These are phyloP conservation scores for Zymoseptoria crescenta DNA, from an alignment of 2,329 filamentous ascomycete species.

Conservation along the genomic window DNA sequence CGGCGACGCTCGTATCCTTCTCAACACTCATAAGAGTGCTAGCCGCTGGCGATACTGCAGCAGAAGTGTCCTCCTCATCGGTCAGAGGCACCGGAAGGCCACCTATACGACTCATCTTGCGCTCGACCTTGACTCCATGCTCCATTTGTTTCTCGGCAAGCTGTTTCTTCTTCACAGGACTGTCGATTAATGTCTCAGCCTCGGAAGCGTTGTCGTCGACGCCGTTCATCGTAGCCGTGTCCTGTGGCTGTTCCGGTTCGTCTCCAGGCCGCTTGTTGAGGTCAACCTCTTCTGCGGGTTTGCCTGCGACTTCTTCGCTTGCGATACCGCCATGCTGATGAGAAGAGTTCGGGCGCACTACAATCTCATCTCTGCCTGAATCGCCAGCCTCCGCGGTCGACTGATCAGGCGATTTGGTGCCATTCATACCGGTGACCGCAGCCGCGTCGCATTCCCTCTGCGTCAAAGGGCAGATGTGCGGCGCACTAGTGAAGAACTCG, in stretches of 20 bases:
- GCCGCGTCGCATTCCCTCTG: slow-evolving; percentile 8
- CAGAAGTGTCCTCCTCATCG: slow-evolving; percentile 26
- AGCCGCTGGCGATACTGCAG: slow-evolving; percentile 22
- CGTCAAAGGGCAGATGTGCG: neutral
- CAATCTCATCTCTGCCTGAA: slow-evolving; percentile 3
- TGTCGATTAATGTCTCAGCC: slow-evolving; percentile 44
- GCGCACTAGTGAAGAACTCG: neutral
- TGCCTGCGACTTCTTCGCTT: neutral
- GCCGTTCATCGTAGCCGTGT: slow-evolving; percentile 8
- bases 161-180: slow-evolving; percentile 32
- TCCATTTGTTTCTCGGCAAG: slow-evolving; percentile 29
- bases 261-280: neutral
- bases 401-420: slow-evolving; percentile 21
- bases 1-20: slow-evolving; percentile 7
- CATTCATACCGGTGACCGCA: slow-evolving; percentile 23
- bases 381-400: slow-evolving; percentile 13
- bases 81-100: slow-evolving; percentile 25
- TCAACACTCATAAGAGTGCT: slow-evolving; percentile 21
- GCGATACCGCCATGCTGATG: neutral
- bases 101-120: slow-evolving; percentile 22
- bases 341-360: neutral
- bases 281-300: neutral
- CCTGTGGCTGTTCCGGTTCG: neutral
- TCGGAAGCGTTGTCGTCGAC: slow-evolving; percentile 34
- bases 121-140: slow-evolving; percentile 14